These are phyloP conservation scores for Aspergillus tubingensis DNA, from an alignment of 2,329 filamentous ascomycete genomes.

Conservation along the genomic window DNA sequence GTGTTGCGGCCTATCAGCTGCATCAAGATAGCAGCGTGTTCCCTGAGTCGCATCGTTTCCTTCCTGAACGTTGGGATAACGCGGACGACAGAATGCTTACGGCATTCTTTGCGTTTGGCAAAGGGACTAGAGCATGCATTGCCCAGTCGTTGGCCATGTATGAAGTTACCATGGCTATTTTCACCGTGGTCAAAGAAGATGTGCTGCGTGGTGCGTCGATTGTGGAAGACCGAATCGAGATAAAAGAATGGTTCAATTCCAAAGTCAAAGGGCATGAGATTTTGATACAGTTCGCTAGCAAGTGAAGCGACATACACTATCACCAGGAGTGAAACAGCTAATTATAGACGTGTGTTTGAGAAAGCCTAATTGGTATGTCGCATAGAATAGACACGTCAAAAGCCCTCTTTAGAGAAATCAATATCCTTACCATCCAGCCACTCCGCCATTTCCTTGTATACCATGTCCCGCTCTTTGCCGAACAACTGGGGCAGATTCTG, in stretches of 20 bases:
- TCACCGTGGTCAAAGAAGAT: constrained; percentile 46
- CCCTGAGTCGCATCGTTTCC: constrained; percentile 45
- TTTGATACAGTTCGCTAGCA: constrained; percentile 13
- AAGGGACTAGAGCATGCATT: constrained; percentile 53
- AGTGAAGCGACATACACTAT: not conserved
- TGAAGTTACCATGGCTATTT: constrained; percentile 48
- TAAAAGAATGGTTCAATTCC: constrained; percentile 60
- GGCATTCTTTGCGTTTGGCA: constrained; percentile 53
- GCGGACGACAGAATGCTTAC: constrained; percentile 43
- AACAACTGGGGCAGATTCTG: not conserved
- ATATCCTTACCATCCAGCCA: constrained; percentile 1
- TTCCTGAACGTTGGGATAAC: constrained; percentile 53
- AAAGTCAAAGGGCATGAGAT: constrained; percentile 54
- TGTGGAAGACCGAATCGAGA: constrained; percentile 48
- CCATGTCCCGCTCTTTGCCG: not conserved
- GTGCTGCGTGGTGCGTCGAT: constrained; percentile 49
- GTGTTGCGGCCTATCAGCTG: constrained; percentile 48
- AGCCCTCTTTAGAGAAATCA: not conserved
- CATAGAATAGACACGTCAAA: not conserved
- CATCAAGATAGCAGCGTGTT: constrained; percentile 51
- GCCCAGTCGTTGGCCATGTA: constrained; percentile 51
- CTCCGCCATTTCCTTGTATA: not conserved
- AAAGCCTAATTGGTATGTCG: not conserved
- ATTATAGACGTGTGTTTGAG: no score
- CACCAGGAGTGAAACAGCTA: not conserved